Evolutionary conservation across 1,284 basidiomycete genomes (phyloP), one percentile per base, ranked within the genome.

Genomic region (Rhizoctonia solani): DNA sequence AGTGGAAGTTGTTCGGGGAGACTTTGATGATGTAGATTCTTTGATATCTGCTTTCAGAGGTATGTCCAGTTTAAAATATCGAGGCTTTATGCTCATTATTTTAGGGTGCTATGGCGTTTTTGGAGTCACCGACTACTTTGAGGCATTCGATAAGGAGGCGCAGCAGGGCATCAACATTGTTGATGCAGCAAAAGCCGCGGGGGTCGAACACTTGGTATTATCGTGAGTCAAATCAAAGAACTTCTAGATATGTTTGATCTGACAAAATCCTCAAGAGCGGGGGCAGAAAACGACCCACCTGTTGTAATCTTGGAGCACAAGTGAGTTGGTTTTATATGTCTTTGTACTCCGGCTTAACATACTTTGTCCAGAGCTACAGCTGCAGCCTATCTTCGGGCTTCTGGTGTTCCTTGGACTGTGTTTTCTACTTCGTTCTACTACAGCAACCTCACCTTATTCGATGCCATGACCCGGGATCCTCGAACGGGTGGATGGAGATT

Each of bases 91-190:
- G n/a, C 9, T 49, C 6, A 29, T 30, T 32, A 3, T 19, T 23
- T 8, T 14, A 66, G 63, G 63, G 9, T 66, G 74, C 1, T 77
- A 80, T 68, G 77, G 72, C 6, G 79, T 80, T 30, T 81, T 77
- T 69, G 78, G 74, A 50, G 77, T 79, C 52, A 75, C 75, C 54
- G 74, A 75, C 68, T 78, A 71, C 71, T 66, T 70, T 29, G 56
- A 69, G 1, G 69, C 66, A 4, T 70, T 71, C 34, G 58, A 69
- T 1, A 72, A 70, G 27, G 77, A 79, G 68, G 53, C 72, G 4
- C 58, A 73, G 21, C 73, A 81, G 41, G 80, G 80, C 14, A 77
- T 74, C 72, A 76, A 77, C 56, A 67, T 81, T 29, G 73, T 79
- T 19, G 78, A 81, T 54, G 80, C 78, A 3, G 75, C 77, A 5